These are phyloP conservation scores for Cupressus sempervirens DNA, from an alignment of 75 land plant genomes.

Conservation along the genomic window DNA sequence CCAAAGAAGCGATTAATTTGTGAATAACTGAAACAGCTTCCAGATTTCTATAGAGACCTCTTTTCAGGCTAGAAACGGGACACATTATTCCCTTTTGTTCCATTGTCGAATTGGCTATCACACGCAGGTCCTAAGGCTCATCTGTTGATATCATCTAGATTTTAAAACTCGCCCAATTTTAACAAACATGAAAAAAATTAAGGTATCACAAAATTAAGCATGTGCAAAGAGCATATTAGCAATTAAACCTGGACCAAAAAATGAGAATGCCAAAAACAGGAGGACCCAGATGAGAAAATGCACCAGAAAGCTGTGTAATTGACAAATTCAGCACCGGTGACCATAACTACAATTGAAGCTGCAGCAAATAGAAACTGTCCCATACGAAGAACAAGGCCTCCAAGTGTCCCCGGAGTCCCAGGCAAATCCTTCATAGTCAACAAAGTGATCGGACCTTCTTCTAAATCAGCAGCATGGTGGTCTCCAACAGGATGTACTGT, in stretches of 20 bases:
- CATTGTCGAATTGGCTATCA: not conserved
- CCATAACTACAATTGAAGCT: constrained; percentile 62
- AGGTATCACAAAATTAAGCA: not conserved
- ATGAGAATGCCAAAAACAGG: not conserved
- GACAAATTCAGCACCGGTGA: constrained; percentile 53
- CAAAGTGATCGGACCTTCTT: not conserved
- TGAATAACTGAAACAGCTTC: not conserved
- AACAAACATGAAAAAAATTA: not conserved
- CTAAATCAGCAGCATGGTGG: constrained; percentile 6
- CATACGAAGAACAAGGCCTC: constrained; percentile 45
- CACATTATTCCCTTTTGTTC: not conserved
- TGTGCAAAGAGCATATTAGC: not conserved
- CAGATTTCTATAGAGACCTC: not conserved
- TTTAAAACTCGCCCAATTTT: not conserved
- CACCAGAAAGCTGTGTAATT: constrained; percentile 78
- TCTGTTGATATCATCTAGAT: not conserved
- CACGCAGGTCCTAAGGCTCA: not conserved
- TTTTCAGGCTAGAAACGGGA: not conserved
- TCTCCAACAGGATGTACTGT: not conserved
- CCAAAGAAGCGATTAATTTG: not conserved
- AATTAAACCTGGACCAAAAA: not conserved
- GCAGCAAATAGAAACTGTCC: constrained; percentile 69
- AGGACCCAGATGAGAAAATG: not conserved
- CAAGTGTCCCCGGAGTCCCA: constrained; percentile 70
- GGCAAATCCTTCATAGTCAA: constrained; percentile 53